These are phyloP conservation scores for Pythium apleroticum DNA, from an alignment of 352 stramenopile species.

Conservation along the genomic window DNA sequence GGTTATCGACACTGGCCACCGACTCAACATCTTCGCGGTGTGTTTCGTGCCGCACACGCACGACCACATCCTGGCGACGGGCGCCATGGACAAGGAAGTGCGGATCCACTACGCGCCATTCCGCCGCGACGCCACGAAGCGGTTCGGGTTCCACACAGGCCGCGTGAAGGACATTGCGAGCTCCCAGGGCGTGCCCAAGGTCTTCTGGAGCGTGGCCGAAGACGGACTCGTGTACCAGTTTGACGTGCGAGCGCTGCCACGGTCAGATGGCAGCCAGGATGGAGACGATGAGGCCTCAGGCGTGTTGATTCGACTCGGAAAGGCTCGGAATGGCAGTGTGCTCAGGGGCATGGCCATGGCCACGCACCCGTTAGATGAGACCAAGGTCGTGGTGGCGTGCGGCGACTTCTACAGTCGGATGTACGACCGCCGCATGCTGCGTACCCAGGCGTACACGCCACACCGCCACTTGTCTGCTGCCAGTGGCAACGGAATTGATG, in stretches of 20 bases:
- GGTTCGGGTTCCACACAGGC: constrained; percentile 67
- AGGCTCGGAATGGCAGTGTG: constrained; percentile 37
- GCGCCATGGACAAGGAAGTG: constrained; percentile 84
- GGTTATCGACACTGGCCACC: constrained; percentile 72
- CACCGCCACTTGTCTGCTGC: constrained; percentile 15
- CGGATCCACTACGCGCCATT: constrained; percentile 87
- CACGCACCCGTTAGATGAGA: constrained; percentile 65
- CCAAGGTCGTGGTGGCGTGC: constrained; percentile 69
- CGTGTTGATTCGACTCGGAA: constrained; percentile 67
- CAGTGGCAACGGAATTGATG: not conserved
- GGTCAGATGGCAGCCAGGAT: constrained; percentile 28
- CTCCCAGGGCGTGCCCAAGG: constrained; percentile 60
- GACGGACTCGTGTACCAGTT: constrained; percentile 86
- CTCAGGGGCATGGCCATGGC: constrained; percentile 77
- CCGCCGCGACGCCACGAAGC: constrained; percentile 50
- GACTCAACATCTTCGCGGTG: constrained; percentile 87
- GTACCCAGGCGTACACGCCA: constrained; percentile 30
- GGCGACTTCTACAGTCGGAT: constrained; percentile 79
- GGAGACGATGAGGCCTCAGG: constrained; percentile 43
- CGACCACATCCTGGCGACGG: constrained; percentile 76
- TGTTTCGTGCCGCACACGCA: constrained; percentile 83
- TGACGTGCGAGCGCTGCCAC: constrained; percentile 64
- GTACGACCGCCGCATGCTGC: constrained; percentile 79
- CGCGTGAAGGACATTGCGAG: constrained; percentile 83
- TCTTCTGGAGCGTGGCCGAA: constrained; percentile 87